Conservation (phyloP, 2,329 filamentous ascomycete genomes). For the Alternaria brassicicola region DNA sequence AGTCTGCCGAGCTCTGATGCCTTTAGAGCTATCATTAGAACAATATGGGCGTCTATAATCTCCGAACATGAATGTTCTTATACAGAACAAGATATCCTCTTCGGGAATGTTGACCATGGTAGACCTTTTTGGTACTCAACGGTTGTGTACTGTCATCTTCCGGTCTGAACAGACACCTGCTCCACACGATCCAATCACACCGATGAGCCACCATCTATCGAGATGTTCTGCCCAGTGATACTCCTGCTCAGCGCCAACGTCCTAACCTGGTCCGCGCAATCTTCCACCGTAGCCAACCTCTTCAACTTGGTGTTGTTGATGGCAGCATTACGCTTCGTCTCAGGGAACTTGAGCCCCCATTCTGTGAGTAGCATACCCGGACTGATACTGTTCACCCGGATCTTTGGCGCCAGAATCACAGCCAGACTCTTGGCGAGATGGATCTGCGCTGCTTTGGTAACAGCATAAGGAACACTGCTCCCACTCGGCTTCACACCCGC, state of each 20-base stretch:
- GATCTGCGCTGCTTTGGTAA: constrained; percentile 76
- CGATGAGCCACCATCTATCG: constrained; percentile 46
- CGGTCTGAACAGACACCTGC: background rate
- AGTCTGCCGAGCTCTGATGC: background rate
- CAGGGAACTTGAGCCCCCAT: constrained; percentile 57
- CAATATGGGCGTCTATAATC: background rate
- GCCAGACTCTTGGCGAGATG: constrained; percentile 71
- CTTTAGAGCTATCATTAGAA: background rate
- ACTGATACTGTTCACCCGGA: constrained; percentile 68
- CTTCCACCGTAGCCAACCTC: constrained; percentile 61
- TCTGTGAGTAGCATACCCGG: constrained; percentile 69
- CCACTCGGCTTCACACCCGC: constrained; percentile 69
- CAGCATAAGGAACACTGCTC: constrained; percentile 73
- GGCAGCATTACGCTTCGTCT: constrained; percentile 52
- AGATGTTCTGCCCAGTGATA: constrained; percentile 48
- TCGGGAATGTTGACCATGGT: background rate
- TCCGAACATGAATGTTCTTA: background rate
- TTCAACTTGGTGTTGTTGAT: constrained; percentile 54
- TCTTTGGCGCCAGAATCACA: constrained; percentile 65
- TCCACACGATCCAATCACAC: background rate
- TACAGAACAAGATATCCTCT: background rate
- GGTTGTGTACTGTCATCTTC: background rate
- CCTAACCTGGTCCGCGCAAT: constrained; percentile 47
- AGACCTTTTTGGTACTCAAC: background rate
- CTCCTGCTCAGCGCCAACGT: constrained; percentile 43